Base-by-base conservation (phyloP, 345 rosid genomes). In the Bruguiera gymnorhiza region DNA sequence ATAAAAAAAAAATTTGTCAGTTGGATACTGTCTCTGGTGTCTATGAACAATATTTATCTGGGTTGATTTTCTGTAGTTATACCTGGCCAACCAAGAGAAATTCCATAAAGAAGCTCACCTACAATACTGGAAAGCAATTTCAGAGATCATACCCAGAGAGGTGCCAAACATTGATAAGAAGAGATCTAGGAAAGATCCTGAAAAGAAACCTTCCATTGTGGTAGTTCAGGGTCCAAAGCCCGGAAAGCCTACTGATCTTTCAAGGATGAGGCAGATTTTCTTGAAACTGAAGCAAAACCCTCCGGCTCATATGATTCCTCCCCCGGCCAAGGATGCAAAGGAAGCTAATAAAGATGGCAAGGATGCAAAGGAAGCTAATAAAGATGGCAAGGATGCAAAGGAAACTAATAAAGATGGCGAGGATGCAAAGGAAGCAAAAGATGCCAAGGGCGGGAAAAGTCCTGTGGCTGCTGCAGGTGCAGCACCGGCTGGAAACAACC, bases 141-240 rank as follows among this genome's bases (percentile, higher is more conserved):
- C 37, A 34, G 37, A 34, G 37, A 34, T 34, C 37, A 34, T 34
- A 34, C 99, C 98, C 13, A 85, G 90, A 8, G 99, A 96, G 79
- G 94, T 90, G 60, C 84, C 97, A 8, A 90, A 86, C 65, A 87
- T 95, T 20, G 97, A 92, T 82, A 92, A 80, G 84, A 89, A 78
- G 82, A 86, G 97, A 83, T 89, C 90, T 34, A 89, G 79, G 73
- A 90, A 78, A 73, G 98, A 92, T 60, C 79, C 90, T 0, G 96
- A 91, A 60, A 86, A 83, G 86, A 89, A 86, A 69, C 87, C 97
- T 56, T 84, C 88, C 1, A 67, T 87, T 53, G 26, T 26, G 19
- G 83, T 95, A 60, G 79, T 92, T 74, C 98, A 92, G 60, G 98
- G 98, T 60, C 98, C 98, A 36, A 92, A 92, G 72, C 98, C 99